Evolutionary conservation across 331 rosid species (phyloP).

Genomic region (Malus hybrid): DNA sequence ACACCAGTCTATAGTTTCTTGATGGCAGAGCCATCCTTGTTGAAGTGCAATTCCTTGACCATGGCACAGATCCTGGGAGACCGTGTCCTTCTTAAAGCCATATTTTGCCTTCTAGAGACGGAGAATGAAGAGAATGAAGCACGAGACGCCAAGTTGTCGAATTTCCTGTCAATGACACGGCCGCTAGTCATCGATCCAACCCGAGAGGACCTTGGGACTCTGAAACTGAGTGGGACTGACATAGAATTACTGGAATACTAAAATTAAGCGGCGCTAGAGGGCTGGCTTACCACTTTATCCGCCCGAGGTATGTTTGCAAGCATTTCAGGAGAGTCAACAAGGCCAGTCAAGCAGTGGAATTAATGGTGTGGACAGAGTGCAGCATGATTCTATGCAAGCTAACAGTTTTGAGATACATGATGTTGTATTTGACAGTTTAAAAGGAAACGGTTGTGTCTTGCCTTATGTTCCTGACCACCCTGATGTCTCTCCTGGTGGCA

Average conservation of each 20-base stretch:
- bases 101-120: slow-evolving; percentile 33
- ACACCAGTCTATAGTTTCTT: slow-evolving; percentile 82
- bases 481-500: slow-evolving; percentile 34
- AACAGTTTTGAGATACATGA: slow-evolving; percentile 51
- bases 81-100: slow-evolving; percentile 26
- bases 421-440: slow-evolving; percentile 45
- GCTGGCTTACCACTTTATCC: slow-evolving; percentile 95
- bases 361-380: no score
- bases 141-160: slow-evolving; percentile 48
- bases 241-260: slow-evolving; percentile 99
- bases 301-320: slow-evolving; percentile 56
- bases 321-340: slow-evolving; percentile 43
- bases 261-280: slow-evolving; percentile 81
- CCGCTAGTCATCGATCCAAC: no score
- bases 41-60: no score
- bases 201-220: no score
- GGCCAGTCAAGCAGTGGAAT: slow-evolving; percentile 38
- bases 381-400: slow-evolving; percentile 38
- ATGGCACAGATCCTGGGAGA: slow-evolving; percentile 61
- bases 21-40: no score
- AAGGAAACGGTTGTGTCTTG: slow-evolving; percentile 42
- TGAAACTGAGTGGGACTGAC: no score
- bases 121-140: slow-evolving; percentile 60
- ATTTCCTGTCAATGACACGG: slow-evolving; percentile 29
- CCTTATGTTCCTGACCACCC: slow-evolving; percentile 48